Base-by-base conservation (phyloP, 352 stramenopile genomes). In the Phytophthora ohioensis region DNA sequence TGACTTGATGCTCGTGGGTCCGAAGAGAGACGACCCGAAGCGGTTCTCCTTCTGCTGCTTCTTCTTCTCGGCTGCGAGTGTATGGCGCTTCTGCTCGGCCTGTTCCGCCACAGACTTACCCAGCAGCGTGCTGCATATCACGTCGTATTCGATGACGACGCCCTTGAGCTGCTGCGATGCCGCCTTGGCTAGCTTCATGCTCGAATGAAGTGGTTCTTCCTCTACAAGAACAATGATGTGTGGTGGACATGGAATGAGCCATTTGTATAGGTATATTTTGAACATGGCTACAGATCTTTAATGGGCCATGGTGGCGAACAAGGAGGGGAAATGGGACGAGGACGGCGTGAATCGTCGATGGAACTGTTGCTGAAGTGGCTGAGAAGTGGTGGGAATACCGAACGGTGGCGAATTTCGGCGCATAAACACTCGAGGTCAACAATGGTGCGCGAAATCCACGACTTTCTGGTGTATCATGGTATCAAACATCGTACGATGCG, bases 81-180 rank as follows among this genome's bases (percentile, higher is more conserved):
- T 72, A 35, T 45, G 67, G 8, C 66, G 79, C 68, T 71, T 54
- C 58, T 81, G 58, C 31, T 69, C 72, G 1, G 66, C 73, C 45
- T 87, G 74, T 49, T 84, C 72, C 0, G 64, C 60, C 3, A 61
- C 61, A n/a, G 73, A 83, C 13, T 72, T 75, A 1, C 84, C 85
- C 52, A 93, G 62, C 45, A 91, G 72, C 43, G 86, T 91, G 71
- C 82, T 84, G 73, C 84, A 93, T 43, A 93, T 69, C 57, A 89
- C 86, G 54, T 93, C 86, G 62, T 92, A 93, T 75, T 91, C 86
- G 73, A 93, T 64, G 51, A 93, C 71, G 27, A 93, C 81, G 59
- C 70, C 86, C 71, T 92, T 93, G 73, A 93, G 78, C 71, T 90
- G 79, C 74, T 89, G 86, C 49, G 75, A 53, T 27, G 85, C 83